These are phyloP conservation scores for Glomus cerebriforme DNA, from an alignment of 192 early-diverging fungal genomes.

Conservation along the genomic window DNA sequence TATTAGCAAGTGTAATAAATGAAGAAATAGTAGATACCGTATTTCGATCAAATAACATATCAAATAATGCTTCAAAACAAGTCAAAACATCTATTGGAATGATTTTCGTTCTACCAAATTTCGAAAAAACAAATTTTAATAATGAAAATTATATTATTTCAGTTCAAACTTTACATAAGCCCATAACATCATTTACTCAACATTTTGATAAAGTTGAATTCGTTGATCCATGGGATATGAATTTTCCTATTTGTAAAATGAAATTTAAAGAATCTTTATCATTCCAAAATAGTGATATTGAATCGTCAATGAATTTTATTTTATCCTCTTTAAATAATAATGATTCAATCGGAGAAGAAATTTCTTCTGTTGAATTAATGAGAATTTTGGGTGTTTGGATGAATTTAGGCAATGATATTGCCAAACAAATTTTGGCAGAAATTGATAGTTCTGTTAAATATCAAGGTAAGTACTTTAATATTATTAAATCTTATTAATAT, in stretches of 20 bases:
- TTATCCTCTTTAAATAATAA: background rate
- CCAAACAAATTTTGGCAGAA: conserved; percentile 48
- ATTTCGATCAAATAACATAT: conserved; percentile 33
- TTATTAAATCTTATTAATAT: background rate
- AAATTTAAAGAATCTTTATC: background rate
- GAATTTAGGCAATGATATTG: conserved; percentile 36
- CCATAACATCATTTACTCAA: conserved; percentile 28
- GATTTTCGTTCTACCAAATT: conserved; percentile 33
- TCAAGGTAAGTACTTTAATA: conserved; percentile 47
- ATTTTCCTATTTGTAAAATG: conserved; percentile 30
- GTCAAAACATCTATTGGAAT: conserved; percentile 26
- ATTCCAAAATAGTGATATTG: background rate
- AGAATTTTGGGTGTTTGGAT: conserved; percentile 46
- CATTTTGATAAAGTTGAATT: conserved; percentile 12
- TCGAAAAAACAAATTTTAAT: background rate
- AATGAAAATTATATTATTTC: conserved; percentile 28
- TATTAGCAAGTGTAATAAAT: conserved; percentile 57
- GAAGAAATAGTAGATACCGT: conserved; percentile 53
- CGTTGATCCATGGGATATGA: conserved; percentile 43
- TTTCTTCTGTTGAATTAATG: conserved; percentile 47
- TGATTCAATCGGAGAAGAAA: conserved; percentile 29
- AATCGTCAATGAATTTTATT: background rate
- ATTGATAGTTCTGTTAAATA: conserved; percentile 55
- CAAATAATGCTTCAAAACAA: conserved; percentile 28
- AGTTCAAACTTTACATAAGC: conserved; percentile 31